Percentiles rank a stretch among this genome's conserved stretches.
phyloP scores from a whole-genome alignment of 2,329 filamentous ascomycete genomes.

The Cercospora beticola region DNA sequence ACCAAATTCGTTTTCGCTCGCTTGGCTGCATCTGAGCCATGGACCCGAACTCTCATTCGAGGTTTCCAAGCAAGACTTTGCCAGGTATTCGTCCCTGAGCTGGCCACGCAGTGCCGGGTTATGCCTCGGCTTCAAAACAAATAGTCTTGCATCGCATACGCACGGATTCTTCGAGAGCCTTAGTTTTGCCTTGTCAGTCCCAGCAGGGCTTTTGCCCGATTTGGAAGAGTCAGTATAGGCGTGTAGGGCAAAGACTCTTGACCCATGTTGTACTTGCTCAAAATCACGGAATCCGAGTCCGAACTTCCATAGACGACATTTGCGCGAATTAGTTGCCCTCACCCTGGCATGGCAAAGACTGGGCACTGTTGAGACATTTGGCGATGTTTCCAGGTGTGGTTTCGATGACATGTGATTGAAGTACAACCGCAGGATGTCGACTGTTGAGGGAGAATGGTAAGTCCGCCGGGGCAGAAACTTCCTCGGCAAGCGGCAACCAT shows the following conservation, averaged over 20 bases:
- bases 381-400: background rate
- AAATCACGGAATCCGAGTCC: background rate
- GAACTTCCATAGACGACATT: background rate
- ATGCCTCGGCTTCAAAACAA: too few relatives aligned
- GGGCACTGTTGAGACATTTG: background rate
- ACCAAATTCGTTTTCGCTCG: too few relatives aligned
- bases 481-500: background rate
- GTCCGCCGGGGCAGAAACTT: background rate
- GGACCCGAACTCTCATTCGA: background rate
- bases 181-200: background rate
- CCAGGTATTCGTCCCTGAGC: too few relatives aligned
- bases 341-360: background rate
- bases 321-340: background rate
- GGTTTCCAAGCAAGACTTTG: background rate
- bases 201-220: background rate
- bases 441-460: background rate
- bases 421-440: background rate
- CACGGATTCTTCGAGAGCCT: background rate
- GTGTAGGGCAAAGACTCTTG: background rate
- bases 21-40: background rate
- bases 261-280: background rate
- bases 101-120: too few relatives aligned
- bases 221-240: background rate
- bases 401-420: background rate
- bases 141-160: background rate